Conservation (phyloP, 2,329 filamentous ascomycete genomes). For the Fusarium chlamydosporum region DNA sequence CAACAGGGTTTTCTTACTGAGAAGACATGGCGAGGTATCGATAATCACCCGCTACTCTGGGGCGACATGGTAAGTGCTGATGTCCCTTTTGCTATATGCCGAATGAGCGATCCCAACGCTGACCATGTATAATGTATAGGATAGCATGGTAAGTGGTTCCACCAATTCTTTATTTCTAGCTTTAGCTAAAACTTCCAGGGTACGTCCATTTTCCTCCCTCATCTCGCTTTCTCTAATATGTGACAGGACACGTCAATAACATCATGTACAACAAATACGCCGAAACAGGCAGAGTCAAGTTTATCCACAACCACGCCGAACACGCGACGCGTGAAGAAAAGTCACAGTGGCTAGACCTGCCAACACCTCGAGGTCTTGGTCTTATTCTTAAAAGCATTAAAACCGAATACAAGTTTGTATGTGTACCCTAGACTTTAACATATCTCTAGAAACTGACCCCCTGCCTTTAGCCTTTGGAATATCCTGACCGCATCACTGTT, state of each 20-base stretch:
- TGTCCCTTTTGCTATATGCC: rapidly evolving
- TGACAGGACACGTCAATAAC: slow-evolving; percentile 36
- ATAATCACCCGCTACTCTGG: slow-evolving; percentile 35
- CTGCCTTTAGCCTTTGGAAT: slow-evolving; percentile 20
- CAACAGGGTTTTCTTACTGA: slow-evolving; percentile 28
- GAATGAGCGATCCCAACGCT: background rate
- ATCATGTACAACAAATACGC: slow-evolving; percentile 42
- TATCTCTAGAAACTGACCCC: background rate
- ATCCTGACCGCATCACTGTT: slow-evolving; percentile 29
- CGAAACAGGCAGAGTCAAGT: slow-evolving; percentile 33
- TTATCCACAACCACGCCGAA: slow-evolving; percentile 23
- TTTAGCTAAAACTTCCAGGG: background rate
- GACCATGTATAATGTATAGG: background rate
- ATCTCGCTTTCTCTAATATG: background rate
- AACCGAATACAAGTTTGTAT: slow-evolving; percentile 38
- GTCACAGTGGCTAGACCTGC: slow-evolving; percentile 30
- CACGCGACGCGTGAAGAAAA: slow-evolving; percentile 18
- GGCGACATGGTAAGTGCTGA: slow-evolving; percentile 35
- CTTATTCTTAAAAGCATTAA: slow-evolving; percentile 41
- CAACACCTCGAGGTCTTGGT: slow-evolving; percentile 14
- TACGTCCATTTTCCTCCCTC: rapidly evolving
- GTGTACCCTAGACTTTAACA: rapidly evolving
- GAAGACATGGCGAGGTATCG: slow-evolving; percentile 30
- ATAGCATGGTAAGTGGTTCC: slow-evolving; percentile 30
- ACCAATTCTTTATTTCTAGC: rapidly evolving